Evolutionary conservation across 2,329 filamentous ascomycete species (phyloP).

Genomic region (Fusarium subtropicale): DNA sequence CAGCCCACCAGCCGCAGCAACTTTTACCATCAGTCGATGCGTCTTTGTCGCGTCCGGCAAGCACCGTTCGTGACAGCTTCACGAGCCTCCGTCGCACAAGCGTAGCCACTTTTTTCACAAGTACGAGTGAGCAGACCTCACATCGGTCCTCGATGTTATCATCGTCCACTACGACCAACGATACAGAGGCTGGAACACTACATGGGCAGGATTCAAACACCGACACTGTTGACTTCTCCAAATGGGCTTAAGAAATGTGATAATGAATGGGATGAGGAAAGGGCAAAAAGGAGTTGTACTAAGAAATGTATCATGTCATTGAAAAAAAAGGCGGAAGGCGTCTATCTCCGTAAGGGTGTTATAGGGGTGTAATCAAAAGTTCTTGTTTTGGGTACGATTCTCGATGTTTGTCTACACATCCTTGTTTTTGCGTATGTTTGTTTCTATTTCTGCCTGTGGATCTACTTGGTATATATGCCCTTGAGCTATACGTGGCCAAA

Average conservation of each 20-base stretch:
- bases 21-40: slow-evolving; percentile 39
- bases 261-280: slow-evolving; percentile 3
- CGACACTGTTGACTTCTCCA: slow-evolving; percentile 56
- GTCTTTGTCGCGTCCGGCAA: slow-evolving; percentile 55
- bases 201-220: slow-evolving; percentile 49
- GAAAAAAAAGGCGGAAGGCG: slow-evolving; percentile 31
- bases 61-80: slow-evolving; percentile 70
- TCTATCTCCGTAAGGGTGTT: slow-evolving; percentile 49
- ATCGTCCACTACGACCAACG: slow-evolving; percentile 65
- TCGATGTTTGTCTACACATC: slow-evolving; percentile 27
- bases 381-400: slow-evolving; percentile 41
- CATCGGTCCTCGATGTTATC: slow-evolving; percentile 69
- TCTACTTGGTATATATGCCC: slow-evolving; percentile 28
- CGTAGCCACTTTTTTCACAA: slow-evolving; percentile 73
- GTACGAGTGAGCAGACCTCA: slow-evolving; percentile 66
- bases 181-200: slow-evolving; percentile 61
- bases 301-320: slow-evolving; percentile 25
- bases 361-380: slow-evolving; percentile 43
- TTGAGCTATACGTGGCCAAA: slow-evolving; percentile 11
- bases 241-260: slow-evolving; percentile 50
- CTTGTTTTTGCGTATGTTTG: slow-evolving; percentile 17
- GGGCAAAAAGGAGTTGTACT: slow-evolving; percentile 25
- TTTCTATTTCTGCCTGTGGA: slow-evolving; percentile 17
- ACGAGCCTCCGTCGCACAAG: slow-evolving; percentile 71
- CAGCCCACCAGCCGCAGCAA: slow-evolving; percentile 39